Conservation (phyloP, 345 rosid genomes). For the Rhodamnia rubescens region DNA sequence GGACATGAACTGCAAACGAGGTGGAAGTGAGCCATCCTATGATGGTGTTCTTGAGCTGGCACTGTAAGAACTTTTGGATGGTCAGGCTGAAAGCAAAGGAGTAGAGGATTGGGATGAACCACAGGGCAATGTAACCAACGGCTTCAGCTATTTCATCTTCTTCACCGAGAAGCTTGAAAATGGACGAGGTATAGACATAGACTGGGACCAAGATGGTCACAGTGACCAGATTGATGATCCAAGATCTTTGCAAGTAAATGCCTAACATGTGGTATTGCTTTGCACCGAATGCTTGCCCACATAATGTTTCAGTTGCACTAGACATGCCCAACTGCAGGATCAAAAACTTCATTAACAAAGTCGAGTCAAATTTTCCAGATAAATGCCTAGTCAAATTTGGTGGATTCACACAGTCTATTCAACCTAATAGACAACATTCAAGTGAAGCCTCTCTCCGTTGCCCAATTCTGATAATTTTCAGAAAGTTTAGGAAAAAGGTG, state of each 20-base stretch:
- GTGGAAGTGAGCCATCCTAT: conserved; percentile 1
- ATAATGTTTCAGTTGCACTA: conserved; percentile 45
- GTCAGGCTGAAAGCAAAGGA: neutral
- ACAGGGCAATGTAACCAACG: conserved; percentile 3
- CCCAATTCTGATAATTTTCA: neutral
- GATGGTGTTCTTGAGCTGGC: conserved; percentile 7
- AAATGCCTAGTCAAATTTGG: neutral
- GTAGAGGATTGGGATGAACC: conserved; percentile 9
- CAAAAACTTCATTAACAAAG: neutral
- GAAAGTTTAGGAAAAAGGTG: neutral
- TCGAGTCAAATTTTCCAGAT: neutral
- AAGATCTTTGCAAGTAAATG: conserved; percentile 41
- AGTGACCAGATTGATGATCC: conserved; percentile 26
- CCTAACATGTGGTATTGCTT: conserved; percentile 41
- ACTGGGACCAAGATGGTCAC: conserved; percentile 20
- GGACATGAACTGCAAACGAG: conserved; percentile 1
- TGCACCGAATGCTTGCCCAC: conserved; percentile 55
- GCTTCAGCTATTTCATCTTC: conserved; percentile 1
- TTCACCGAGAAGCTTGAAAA: conserved; percentile 15
- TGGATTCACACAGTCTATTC: neutral
- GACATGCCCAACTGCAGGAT: conserved; percentile 32
- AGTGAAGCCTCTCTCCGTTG: neutral
- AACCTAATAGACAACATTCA: neutral
- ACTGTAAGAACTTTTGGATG: conserved; percentile 5
- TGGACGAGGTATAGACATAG: conserved; percentile 12